phyloP scores from a whole-genome alignment of 2,329 filamentous ascomycete genomes.

The Aspergillus clavatus region DNA sequence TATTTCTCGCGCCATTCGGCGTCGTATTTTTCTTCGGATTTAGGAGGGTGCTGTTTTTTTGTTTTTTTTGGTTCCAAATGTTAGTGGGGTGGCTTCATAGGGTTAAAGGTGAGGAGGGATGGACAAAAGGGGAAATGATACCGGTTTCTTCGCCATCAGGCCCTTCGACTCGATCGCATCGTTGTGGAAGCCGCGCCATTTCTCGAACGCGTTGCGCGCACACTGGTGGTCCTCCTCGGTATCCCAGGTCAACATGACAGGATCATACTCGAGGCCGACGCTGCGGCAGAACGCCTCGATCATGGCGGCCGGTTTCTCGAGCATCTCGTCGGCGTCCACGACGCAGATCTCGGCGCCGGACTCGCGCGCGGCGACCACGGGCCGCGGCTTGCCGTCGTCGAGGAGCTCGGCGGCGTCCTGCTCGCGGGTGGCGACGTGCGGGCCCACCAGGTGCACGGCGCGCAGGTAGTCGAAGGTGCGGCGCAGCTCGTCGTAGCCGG shows the following conservation, averaged over 20 bases:
- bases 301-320: slow-evolving; percentile 73
- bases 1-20: slow-evolving; percentile 59
- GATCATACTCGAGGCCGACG: slow-evolving; percentile 70
- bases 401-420: slow-evolving; percentile 28
- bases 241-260: slow-evolving; percentile 80
- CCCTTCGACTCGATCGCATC: slow-evolving; percentile 81
- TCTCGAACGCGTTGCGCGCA: slow-evolving; percentile 76
- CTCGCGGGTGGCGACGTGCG: slow-evolving; percentile 50
- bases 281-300: slow-evolving; percentile 76
- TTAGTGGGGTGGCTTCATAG: no score
- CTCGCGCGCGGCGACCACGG: slow-evolving; percentile 14
- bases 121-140: slow-evolving; percentile 24
- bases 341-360: slow-evolving; percentile 66
- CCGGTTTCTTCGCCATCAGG: slow-evolving; percentile 57
- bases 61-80: slow-evolving; percentile 13
- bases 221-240: slow-evolving; percentile 64
- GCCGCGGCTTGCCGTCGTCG: slow-evolving; percentile 19
- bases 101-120: not conserved
- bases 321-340: slow-evolving; percentile 87
- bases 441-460: slow-evolving; percentile 64
- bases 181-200: slow-evolving; percentile 96
- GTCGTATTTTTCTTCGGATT: slow-evolving; percentile 53
- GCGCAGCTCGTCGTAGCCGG: slow-evolving; percentile 84
- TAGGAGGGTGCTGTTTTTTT: slow-evolving; percentile 25
- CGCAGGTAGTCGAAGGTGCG: slow-evolving; percentile 81